Conservation (phyloP, 768 basidiomycete genomes). For the Russula dissimulans region DNA sequence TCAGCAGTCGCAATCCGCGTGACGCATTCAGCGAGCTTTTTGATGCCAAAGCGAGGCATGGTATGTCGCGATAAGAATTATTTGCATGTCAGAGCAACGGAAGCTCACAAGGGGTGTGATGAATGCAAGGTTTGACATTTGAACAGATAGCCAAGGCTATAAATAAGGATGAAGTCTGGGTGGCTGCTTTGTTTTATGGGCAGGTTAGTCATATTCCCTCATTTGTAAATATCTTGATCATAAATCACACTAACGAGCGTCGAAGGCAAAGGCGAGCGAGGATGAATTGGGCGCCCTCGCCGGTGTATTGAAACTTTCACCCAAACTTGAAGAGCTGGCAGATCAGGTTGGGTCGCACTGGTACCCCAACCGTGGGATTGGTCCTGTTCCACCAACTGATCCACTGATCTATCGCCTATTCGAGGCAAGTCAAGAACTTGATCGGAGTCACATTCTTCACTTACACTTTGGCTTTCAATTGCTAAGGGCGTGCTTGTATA, state of each 20-base stretch:
- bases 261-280: conserved; percentile 56
- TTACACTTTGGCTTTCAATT: not conserved
- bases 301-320: conserved; percentile 41
- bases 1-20: not conserved
- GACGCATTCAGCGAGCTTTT: not conserved
- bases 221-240: not conserved
- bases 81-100: conserved; percentile 52
- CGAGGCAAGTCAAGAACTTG: conserved; percentile 39
- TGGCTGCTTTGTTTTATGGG: conserved; percentile 74
- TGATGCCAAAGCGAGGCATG: not conserved
- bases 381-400: conserved; percentile 64
- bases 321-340: conserved; percentile 5
- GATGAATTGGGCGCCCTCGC: conserved; percentile 49
- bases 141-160: conserved; percentile 57
- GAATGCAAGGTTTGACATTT: conserved; percentile 49
- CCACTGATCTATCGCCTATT: conserved; percentile 76
- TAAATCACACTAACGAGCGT: not conserved
- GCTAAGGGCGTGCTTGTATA: conserved; percentile 64
- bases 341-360: conserved; percentile 51
- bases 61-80: not conserved
- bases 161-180: conserved; percentile 71
- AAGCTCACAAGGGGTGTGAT: conserved; percentile 27
- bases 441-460: not conserved
- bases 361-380: conserved; percentile 68
- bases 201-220: conserved; percentile 37